Percentiles rank a stretch among this genome's conserved stretches.
phyloP scores from a whole-genome alignment of 2,329 filamentous ascomycete genomes.

The Colletotrichum sp. region DNA sequence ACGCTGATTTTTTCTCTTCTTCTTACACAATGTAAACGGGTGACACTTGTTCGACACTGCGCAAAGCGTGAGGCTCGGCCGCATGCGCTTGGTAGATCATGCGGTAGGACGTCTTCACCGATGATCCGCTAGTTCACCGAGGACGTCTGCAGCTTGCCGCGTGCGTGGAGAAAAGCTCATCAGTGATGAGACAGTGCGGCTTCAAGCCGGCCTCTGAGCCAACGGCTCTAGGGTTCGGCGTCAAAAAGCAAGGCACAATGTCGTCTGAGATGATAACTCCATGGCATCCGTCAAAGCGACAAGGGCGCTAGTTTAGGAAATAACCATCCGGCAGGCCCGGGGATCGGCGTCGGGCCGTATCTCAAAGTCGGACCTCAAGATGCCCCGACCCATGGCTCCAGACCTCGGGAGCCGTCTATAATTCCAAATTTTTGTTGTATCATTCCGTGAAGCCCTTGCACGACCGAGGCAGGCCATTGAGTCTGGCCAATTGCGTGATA shows the following conservation, averaged over 20 bases:
- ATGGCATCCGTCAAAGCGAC: background rate
- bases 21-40: background rate
- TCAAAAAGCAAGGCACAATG: background rate
- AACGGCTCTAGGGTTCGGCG: background rate
- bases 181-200: background rate
- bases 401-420: background rate
- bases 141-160: background rate
- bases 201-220: background rate
- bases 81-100: background rate
- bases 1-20: background rate
- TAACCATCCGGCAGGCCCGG: background rate
- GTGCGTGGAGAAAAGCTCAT: background rate
- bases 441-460: background rate
- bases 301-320: background rate
- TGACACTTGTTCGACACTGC: background rate
- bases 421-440: background rate
- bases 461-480: background rate
- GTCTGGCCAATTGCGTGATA: background rate
- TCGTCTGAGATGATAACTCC: background rate
- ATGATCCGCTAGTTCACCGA: background rate
- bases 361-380: background rate
- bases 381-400: background rate
- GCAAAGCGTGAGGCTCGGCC: background rate
- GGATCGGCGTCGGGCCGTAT: background rate
- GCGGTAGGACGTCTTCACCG: background rate